Evolutionary conservation across 306 rosid genomes (phyloP), one percentile per base, ranked within the genome.

Genomic region (Acmispon strigosus): DNA sequence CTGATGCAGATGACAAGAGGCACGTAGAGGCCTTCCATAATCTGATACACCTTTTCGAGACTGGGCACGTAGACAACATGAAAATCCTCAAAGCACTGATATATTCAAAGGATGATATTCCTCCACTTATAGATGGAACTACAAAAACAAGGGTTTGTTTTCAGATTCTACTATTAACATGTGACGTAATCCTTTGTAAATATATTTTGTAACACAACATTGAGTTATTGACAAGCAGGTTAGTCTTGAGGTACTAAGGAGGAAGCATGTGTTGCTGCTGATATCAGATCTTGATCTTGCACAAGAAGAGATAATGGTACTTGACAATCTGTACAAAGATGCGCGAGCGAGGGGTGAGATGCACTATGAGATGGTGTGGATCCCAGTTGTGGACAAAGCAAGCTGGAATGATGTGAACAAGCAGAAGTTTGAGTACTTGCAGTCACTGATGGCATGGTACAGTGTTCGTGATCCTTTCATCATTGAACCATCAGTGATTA

Each of bases 291-390:
- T 90, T 18, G 88, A 86, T 69, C 62, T 93, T 62, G 58, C 88
- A 63, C 78, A 65, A 7, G 97, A 93, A 66, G 97, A 93, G 82
- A 72, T 90, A 18, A 1, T 63, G 61, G 15, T 93, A 51, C 92
- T 93, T 1, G 84, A 80, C 12, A 73, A 55, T 20, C 29, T 85
- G 70, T 83, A 80, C 69, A 79, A 54, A 49, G 82, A 81, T 20
- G 78, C 88, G 42, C 58, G 24, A 56, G 22, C 12, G 0, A 83
- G 87, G 59, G 51, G 64, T 7, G 86, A 81, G 1, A 19, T 64
- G 20, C 73, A 77, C 55, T 93, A 90, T 18, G 92, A 86, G 74
- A 69, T 90, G 78, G 96, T 93, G 13, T 93, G 97, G 96, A 62
- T 88, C 34, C 97, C 98, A 8, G 10, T 93, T 3, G 88, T 87